Base-by-base conservation (phyloP, 2,329 filamentous ascomycete genomes). In the Mariannaea elegans region DNA sequence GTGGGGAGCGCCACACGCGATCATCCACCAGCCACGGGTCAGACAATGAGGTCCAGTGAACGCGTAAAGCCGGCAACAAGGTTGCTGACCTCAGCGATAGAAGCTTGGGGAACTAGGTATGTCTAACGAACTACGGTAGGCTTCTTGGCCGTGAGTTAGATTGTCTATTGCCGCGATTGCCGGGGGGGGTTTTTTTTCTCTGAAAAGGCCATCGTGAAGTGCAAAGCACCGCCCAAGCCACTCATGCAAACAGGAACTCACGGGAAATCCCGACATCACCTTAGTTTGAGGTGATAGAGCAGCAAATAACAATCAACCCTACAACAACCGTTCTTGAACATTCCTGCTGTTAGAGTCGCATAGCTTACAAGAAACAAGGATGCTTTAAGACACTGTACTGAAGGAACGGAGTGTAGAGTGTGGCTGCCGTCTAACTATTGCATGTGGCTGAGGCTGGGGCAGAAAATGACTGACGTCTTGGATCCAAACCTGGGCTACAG, bases 1-100 rank as follows among this genome's bases (percentile, higher is more conserved):
- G 69, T 68, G 66, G 70, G 69, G 62, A 66, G 62, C 27, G 52
- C 38, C 50, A 52, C 38, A 14, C 49, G 16, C 68, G 52, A 73
- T 72, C 74, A 67, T 72, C 31, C 54, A 56, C 55, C 55, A 54
- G 61, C 63, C 56, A 52, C 50, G 16, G 41, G 54, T 60, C 19
- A 29, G 42, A 18, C 24, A 48, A 41, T 47, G 19, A 9, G 21
- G 21, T 7, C 7, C 19, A 46, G 45, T 52, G 29, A 39, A 50
- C 52, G 47, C 52, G 49, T 42, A 42, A 34, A 38, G n/a, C 32
- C 50, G 24, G 32, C n/a, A 31, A n/a, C n/a, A n/a, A n/a, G n/a
- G n/a, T n/a, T n/a, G 27, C 27, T 46, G 27, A 63, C 50, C 53
- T 63, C 49, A 61, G 27, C 39, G 41, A 39, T 31, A 24, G 41